Conservation (phyloP, 352 stramenopile genomes). For the Aphanomyces stellatus region DNA sequence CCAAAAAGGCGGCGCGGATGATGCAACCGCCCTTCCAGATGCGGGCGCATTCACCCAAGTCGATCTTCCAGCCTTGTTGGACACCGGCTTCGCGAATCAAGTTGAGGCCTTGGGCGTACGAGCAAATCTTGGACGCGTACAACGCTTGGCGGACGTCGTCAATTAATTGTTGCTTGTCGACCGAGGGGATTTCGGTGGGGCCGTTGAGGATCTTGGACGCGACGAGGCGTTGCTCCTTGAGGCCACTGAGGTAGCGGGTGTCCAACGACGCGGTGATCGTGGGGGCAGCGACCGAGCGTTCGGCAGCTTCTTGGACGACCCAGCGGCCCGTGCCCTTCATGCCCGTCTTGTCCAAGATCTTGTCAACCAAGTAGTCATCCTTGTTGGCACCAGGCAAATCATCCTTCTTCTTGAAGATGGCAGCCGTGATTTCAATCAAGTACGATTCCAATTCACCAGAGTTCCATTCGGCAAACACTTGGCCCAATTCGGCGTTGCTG, state of each 20-base stretch:
- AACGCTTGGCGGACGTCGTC: constrained; percentile 94
- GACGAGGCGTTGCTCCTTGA: constrained; percentile 94
- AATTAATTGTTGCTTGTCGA: constrained; percentile 93
- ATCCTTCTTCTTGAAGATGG: constrained; percentile 97
- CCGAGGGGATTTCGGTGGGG: constrained; percentile 85
- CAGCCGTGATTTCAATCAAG: constrained; percentile 98
- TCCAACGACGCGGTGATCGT: constrained; percentile 98
- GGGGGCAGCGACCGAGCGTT: constrained; percentile 92
- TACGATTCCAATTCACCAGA: constrained; percentile 94
- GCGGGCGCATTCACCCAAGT: constrained; percentile 93
- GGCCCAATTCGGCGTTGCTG: constrained; percentile 85
- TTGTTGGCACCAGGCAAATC: constrained; percentile 64
- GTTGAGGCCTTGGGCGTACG: constrained; percentile 95
- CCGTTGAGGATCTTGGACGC: constrained; percentile 91
- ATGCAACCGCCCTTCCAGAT: constrained; percentile 99
- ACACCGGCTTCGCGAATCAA: constrained; percentile 92
- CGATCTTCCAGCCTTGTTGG: constrained; percentile 94
- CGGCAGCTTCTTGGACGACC: constrained; percentile 93
- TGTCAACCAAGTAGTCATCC: constrained; percentile 87
- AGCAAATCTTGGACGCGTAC: constrained; percentile 98
- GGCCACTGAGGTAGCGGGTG: constrained; percentile 91
- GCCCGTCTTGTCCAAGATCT: constrained; percentile 98
- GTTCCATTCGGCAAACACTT: constrained; percentile 97
- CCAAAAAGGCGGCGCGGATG: constrained; percentile 95
- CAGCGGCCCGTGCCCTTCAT: constrained; percentile 98